phyloP scores from a whole-genome alignment of 148 eudicot genomes.

The Camellia lanceoleosa region DNA sequence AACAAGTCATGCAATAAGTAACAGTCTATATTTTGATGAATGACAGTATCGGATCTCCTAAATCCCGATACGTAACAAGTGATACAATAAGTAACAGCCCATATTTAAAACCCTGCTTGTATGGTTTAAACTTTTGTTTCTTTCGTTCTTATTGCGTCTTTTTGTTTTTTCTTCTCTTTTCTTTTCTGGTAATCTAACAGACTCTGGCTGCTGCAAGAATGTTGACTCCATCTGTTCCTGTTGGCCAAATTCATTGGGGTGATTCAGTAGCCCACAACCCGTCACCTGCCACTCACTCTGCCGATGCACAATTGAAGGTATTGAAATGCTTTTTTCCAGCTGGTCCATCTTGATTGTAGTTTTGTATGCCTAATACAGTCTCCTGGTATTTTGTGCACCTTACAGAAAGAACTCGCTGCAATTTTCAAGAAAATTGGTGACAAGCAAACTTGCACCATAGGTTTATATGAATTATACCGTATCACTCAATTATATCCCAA shows the following conservation, averaged over 20 bases:
- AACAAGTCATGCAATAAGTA: too few species aligned
- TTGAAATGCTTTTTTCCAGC: slow-evolving; percentile 1
- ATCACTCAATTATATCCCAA: slow-evolving; percentile 92
- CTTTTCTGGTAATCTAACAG: slow-evolving; percentile 27
- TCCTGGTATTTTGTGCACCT: slow-evolving; percentile 2
- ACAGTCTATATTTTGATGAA: too few species aligned
- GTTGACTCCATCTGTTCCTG: slow-evolving; percentile 92
- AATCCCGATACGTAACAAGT: too few species aligned
- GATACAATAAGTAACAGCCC: too few species aligned
- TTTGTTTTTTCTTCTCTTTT: neutral
- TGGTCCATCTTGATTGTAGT: slow-evolving; percentile 8
- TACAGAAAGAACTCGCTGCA: slow-evolving; percentile 98
- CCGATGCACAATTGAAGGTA: slow-evolving; percentile 92
- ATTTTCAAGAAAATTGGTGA: slow-evolving; percentile 98
- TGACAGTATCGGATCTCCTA: too few species aligned
- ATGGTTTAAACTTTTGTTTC: too few species aligned
- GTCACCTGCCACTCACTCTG: slow-evolving; percentile 68
- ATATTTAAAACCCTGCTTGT: too few species aligned
- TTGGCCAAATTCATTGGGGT: slow-evolving; percentile 91
- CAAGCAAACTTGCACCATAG: slow-evolving; percentile 94
- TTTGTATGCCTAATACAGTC: neutral
- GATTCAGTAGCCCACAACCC: slow-evolving; percentile 81
- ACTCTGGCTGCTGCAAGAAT: slow-evolving; percentile 99
- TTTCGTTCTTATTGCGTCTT: too few species aligned
- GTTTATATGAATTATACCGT: slow-evolving; percentile 85